These are phyloP conservation scores for Boletus tylopilopsis DNA, from an alignment of 768 basidiomycete species.

Conservation along the genomic window DNA sequence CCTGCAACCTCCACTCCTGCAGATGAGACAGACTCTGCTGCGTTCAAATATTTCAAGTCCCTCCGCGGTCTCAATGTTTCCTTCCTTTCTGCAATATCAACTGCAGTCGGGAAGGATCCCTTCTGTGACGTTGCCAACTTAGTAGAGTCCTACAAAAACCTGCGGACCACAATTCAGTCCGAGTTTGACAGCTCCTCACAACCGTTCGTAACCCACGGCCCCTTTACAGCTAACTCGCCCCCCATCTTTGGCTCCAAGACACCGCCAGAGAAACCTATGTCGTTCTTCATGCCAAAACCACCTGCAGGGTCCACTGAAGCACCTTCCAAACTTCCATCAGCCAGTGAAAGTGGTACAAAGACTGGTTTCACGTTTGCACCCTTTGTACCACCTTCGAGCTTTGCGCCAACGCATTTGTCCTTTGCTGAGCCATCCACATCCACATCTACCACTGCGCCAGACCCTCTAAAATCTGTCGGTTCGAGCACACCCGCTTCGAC, in stretches of 20 bases:
- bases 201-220: neutral
- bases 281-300: slow-evolving; percentile 33
- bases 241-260: slow-evolving; percentile 11
- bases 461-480: slow-evolving; percentile 26
- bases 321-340: slow-evolving; percentile 5
- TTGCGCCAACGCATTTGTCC: slow-evolving; percentile 5
- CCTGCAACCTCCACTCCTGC: slow-evolving; percentile 14
- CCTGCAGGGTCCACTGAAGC: slow-evolving; percentile 25
- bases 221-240: slow-evolving; percentile 8
- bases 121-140: slow-evolving; percentile 60
- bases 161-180: slow-evolving; percentile 52
- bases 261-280: slow-evolving; percentile 14
- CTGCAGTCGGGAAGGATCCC: slow-evolving; percentile 62
- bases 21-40: slow-evolving; percentile 30
- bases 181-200: slow-evolving; percentile 44
- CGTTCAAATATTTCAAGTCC: slow-evolving; percentile 58
- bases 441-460: slow-evolving; percentile 12
- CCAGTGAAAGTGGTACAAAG: slow-evolving; percentile 19
- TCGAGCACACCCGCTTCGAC: slow-evolving; percentile 6
- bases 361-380: slow-evolving; percentile 26
- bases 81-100: slow-evolving; percentile 53
- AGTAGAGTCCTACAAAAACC: slow-evolving; percentile 54
- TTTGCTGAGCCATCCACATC: slow-evolving; percentile 15
- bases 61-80: slow-evolving; percentile 76
- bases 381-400: slow-evolving; percentile 19